Evolutionary conservation across 768 basidiomycete genomes (phyloP).

Genomic region (Russula sp.): DNA sequence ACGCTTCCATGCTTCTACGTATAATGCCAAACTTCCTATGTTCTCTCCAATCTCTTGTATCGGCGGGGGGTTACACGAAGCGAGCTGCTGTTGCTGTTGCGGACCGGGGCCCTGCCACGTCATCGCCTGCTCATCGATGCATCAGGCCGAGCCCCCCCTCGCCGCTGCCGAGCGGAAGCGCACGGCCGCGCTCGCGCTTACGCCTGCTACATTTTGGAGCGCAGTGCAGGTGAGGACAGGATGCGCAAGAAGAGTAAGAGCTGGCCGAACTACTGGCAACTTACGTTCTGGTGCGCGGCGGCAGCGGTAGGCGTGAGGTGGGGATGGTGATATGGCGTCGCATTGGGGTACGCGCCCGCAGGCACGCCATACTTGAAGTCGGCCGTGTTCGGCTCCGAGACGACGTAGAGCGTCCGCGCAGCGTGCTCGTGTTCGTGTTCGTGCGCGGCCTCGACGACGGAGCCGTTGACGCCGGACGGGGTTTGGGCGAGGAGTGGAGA

Average conservation of each 20-base stretch:
- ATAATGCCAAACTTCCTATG: constrained; percentile 43
- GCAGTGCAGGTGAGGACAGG: constrained; percentile 39
- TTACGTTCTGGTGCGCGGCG: constrained; percentile 29
- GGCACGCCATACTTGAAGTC: constrained; percentile 63
- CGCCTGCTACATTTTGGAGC: constrained; percentile 38
- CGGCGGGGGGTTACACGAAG: constrained; percentile 43
- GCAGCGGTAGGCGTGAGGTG: constrained; percentile 31
- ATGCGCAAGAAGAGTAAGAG: constrained; percentile 35
- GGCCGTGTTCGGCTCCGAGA: constrained; percentile 63
- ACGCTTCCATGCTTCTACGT: constrained; percentile 40
- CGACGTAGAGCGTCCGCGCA: constrained; percentile 56
- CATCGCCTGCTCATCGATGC: constrained; percentile 36
- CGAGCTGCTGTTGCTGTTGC: constrained; percentile 28
- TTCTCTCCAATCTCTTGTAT: constrained; percentile 39
- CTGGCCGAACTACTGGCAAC: constrained; percentile 34
- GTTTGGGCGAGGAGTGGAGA: constrained; percentile 33
- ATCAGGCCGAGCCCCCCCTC: constrained; percentile 39
- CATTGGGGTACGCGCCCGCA: constrained; percentile 48
- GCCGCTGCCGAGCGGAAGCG: constrained; percentile 32
- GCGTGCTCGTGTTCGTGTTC: constrained; percentile 60
- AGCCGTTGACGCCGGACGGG: constrained; percentile 22
- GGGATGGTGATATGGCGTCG: constrained; percentile 33
- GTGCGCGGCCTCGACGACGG: constrained; percentile 35
- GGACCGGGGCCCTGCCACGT: constrained; percentile 25
- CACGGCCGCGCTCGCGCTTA: constrained; percentile 45